A percentile compares a stretch with the other conserved stretches of the same genome.
Evolutionary conservation across 345 rosid genomes (phyloP).

Genomic region (Citrus trifoliata): DNA sequence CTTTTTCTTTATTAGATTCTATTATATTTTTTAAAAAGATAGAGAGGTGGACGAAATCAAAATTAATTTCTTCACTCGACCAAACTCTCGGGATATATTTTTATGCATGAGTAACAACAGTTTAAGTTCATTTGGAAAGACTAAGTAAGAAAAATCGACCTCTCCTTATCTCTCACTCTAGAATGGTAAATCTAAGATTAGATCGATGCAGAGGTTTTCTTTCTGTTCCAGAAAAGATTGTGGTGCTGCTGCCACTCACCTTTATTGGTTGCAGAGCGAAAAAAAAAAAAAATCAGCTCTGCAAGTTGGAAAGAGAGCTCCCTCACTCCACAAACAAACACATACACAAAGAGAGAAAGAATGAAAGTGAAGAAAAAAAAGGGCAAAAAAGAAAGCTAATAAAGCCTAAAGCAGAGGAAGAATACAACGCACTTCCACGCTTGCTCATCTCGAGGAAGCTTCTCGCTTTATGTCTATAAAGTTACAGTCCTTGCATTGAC

Average conservation of each 20-base stretch:
- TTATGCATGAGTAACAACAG: too few species aligned
- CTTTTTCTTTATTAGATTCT: too few species aligned
- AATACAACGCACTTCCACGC: conserved; percentile 52
- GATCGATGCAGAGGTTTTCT: background rate
- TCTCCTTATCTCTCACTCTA: background rate
- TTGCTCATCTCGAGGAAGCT: conserved; percentile 63
- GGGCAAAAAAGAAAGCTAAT: conserved; percentile 15
- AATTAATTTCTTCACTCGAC: too few species aligned
- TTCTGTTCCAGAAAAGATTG: conserved; percentile 17
- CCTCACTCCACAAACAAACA: conserved; percentile 19
- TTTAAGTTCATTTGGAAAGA: background rate
- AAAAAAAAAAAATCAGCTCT: conserved; percentile 33
- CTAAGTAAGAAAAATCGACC: background rate
- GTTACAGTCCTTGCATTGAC: background rate
- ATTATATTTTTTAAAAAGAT: too few species aligned
- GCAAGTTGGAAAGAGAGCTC: conserved; percentile 69
- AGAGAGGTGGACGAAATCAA: too few species aligned
- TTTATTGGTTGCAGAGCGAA: conserved; percentile 43
- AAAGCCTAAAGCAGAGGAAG: conserved; percentile 43
- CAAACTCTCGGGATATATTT: too few species aligned
- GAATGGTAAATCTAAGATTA: background rate
- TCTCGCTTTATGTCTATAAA: conserved; percentile 43
- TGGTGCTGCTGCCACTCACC: conserved; percentile 26
- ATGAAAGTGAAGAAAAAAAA: background rate
- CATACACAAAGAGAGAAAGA: conserved; percentile 9